Evolutionary conservation across 192 early-diverging fungal species (phyloP), one percentile per base, ranked within the genome.

Genomic region (Coemansia sp.): DNA sequence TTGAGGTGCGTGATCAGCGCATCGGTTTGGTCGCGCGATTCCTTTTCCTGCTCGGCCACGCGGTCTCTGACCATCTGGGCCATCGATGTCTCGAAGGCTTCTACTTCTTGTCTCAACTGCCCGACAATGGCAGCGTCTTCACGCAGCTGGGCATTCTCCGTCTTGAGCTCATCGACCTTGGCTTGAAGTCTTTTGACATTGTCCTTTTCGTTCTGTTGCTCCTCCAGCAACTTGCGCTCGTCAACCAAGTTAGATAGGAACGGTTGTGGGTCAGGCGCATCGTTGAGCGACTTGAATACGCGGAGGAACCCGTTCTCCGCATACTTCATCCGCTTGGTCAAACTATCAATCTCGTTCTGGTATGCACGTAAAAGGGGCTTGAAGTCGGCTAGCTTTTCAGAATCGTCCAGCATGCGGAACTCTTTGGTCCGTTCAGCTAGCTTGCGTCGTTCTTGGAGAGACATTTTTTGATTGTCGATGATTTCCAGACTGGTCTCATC

Each of bases 301-400:
- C 84, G 83, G 33, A 98, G 82, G 67, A 95, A 98, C 18, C 87
- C 86, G 48, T 87, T 89, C 60, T 95, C 91, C 33, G 96, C 89
- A 26, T 78, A 85, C 80, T 96, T 95, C 52, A 92, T 90, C 44
- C 95, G 76, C 67, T 89, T 90, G 11, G 93, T 94, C 56, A 98
- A 85, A 21, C 76, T 74, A 73, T 98, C 96, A 63, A 98, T 98
- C 77, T 98, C 96, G 63, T 84, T 82, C 76, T 98, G 95, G 73
- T 98, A 98, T 9, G 87, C 90, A 21, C 91, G 93, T 9, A 96
- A 73, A 4, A 96, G 85, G 8, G 66, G 62, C 68, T 92, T 93
- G 75, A 96, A 89, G 56, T 95, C 88, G 14, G 78, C 76, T 20
- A 91, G 65, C 81, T 95, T 96, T 57, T 88, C 84, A 35, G 90